Evolutionary conservation across 306 rosid species (phyloP).

Genomic region (Boehmeria nivea): DNA sequence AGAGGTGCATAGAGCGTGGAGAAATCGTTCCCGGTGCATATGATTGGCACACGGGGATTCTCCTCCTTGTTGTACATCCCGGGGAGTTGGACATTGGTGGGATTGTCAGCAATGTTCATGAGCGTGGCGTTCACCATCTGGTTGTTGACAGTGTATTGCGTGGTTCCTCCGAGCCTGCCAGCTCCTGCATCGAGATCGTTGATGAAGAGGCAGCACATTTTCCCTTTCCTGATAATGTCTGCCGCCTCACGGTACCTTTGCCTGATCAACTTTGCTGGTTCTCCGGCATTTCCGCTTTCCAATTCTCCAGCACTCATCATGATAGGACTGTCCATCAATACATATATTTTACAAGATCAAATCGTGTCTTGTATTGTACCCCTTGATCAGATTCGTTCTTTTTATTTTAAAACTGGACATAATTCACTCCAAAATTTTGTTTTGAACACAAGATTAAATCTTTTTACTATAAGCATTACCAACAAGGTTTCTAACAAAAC

Average conservation of each 20-base stretch:
- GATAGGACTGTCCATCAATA: conserved; percentile 54
- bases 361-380: no score
- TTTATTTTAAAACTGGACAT: no score
- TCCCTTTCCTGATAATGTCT: conserved; percentile 59
- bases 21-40: conserved; percentile 70
- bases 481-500: no score
- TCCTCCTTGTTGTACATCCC: conserved; percentile 78
- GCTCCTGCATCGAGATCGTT: conserved; percentile 85
- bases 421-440: no score
- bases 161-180: conserved; percentile 65
- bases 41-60: conserved; percentile 63
- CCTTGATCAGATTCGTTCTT: no score
- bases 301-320: conserved; percentile 94
- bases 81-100: conserved; percentile 72
- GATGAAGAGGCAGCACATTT: conserved; percentile 77
- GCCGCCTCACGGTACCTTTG: conserved; percentile 87
- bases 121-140: conserved; percentile 83
- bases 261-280: conserved; percentile 83
- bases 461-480: no score
- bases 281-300: conserved; percentile 96
- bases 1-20: conserved; percentile 77
- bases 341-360: no score
- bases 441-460: no score
- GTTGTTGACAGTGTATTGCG: conserved; percentile 76
- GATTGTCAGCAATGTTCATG: conserved; percentile 78